These are phyloP conservation scores for Amauroascus verrucosus DNA, from an alignment of 2,329 filamentous ascomycete genomes.

Conservation along the genomic window DNA sequence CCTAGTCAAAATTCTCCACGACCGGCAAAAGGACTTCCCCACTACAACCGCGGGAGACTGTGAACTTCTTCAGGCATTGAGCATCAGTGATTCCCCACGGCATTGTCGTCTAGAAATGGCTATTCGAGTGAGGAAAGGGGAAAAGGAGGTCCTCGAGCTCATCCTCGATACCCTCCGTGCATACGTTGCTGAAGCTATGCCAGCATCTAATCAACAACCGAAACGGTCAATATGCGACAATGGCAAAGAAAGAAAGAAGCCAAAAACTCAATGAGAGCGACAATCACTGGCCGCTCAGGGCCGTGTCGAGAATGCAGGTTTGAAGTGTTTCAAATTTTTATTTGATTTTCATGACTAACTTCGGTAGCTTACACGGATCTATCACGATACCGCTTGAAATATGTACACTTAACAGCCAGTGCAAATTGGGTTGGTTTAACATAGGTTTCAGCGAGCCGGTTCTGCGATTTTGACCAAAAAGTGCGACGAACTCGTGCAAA, in stretches of 20 bases:
- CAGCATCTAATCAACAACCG: slow-evolving; percentile 17
- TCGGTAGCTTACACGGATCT: slow-evolving; percentile 14
- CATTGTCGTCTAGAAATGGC: slow-evolving; percentile 47
- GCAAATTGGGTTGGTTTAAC: neutral
- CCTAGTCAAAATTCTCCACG: slow-evolving; percentile 27
- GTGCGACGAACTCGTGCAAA: neutral
- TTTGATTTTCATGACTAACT: slow-evolving; percentile 14
- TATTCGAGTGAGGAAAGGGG: slow-evolving; percentile 56
- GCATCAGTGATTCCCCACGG: slow-evolving; percentile 14
- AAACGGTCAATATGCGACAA: slow-evolving; percentile 18
- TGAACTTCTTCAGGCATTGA: slow-evolving; percentile 30
- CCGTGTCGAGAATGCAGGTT: neutral
- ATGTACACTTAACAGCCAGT: slow-evolving; percentile 15
- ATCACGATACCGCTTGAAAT: slow-evolving; percentile 13
- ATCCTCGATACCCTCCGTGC: slow-evolving; percentile 35
- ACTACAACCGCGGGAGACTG: slow-evolving; percentile 46
- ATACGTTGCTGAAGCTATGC: neutral
- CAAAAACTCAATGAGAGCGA: slow-evolving; percentile 12
- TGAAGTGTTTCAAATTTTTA: slow-evolving; percentile 16
- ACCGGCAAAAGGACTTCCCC: slow-evolving; percentile 39
- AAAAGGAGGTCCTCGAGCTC: slow-evolving; percentile 56
- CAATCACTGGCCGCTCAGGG: neutral
- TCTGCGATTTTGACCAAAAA: neutral
- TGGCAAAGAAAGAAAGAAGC: slow-evolving; percentile 13
- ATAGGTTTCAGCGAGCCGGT: neutral